Evolutionary conservation across 345 rosid species (phyloP).

Genomic region (Linum usitatissimum): DNA sequence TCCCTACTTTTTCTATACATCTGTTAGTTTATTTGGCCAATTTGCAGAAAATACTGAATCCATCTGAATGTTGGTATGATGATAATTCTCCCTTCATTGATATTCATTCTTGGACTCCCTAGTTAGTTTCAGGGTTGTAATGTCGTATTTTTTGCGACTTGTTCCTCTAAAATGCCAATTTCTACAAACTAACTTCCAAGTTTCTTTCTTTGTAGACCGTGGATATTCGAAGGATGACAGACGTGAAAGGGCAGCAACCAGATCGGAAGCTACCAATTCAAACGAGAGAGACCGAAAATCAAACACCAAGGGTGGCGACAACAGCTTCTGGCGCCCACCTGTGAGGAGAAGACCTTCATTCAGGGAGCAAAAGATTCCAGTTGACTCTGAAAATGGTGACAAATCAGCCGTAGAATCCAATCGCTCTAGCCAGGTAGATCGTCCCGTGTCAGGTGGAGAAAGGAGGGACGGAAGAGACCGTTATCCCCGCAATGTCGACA

Average conservation of each 20-base stretch:
- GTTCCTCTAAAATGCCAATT: neutral
- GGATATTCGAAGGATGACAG: constrained; percentile 40
- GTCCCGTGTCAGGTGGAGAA: constrained; percentile 19
- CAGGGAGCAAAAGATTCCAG: constrained; percentile 55
- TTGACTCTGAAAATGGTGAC: constrained; percentile 17
- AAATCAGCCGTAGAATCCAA: constrained; percentile 26
- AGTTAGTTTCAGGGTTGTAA: neutral
- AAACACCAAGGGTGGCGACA: constrained; percentile 32
- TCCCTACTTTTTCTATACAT: too few species aligned
- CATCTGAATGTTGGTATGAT: too few species aligned
- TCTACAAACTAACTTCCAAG: neutral
- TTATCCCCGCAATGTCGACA: constrained; percentile 23
- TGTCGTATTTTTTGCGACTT: neutral
- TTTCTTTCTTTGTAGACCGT: constrained; percentile 35
- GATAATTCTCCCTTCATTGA: neutral
- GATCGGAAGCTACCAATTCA: constrained; percentile 20
- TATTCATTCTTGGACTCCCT: too few species aligned
- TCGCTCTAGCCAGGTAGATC: constrained; percentile 24
- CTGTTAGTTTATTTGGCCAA: too few species aligned
- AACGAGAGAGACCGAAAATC: constrained; percentile 27
- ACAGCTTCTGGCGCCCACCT: constrained; percentile 36
- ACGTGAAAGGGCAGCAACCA: constrained; percentile 30
- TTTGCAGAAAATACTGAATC: too few species aligned
- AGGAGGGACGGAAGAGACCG: constrained; percentile 14
- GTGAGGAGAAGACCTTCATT: constrained; percentile 77